These are phyloP conservation scores for Davidsoniella eucalypti DNA, from an alignment of 2,329 filamentous ascomycete species.

Conservation along the genomic window DNA sequence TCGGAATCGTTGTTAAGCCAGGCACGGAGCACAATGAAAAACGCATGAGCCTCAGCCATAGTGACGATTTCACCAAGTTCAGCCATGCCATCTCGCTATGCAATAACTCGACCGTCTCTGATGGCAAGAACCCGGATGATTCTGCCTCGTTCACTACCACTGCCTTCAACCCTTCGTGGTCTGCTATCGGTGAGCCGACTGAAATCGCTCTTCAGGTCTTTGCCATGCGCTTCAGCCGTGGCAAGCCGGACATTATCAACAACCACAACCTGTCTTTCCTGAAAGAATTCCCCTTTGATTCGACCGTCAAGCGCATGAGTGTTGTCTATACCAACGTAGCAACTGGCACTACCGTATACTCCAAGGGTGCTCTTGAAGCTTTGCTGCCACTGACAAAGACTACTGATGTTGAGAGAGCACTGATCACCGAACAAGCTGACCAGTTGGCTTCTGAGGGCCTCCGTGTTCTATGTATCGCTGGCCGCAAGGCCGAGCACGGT, in stretches of 20 bases:
- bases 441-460: conserved; percentile 45
- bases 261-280: conserved; percentile 30
- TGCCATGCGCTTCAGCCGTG: conserved; percentile 47
- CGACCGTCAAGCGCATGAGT: conserved; percentile 58
- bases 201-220: conserved; percentile 62
- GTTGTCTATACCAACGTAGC: conserved; percentile 39
- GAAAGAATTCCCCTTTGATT: conserved; percentile 58
- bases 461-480: conserved; percentile 51
- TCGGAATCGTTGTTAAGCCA: conserved; percentile 15
- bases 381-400: conserved; percentile 35
- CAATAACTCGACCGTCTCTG: conserved; percentile 38
- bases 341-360: conserved; percentile 28
- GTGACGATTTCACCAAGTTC: conserved; percentile 27
- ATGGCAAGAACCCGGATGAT: conserved; percentile 19
- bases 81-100: conserved; percentile 42
- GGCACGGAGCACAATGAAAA: conserved; percentile 12
- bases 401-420: conserved; percentile 28
- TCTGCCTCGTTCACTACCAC: conserved; percentile 9
- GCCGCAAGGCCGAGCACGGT: conserved; percentile 25
- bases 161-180: conserved; percentile 28
- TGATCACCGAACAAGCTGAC: conserved; percentile 34
- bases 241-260: conserved; percentile 25
- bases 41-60: conserved; percentile 12
- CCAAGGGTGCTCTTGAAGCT: conserved; percentile 43
- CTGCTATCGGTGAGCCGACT: conserved; percentile 49